These are phyloP conservation scores for Gnaphalium uliginosum DNA, from an alignment of 129 eudicot genomes.

Conservation along the genomic window DNA sequence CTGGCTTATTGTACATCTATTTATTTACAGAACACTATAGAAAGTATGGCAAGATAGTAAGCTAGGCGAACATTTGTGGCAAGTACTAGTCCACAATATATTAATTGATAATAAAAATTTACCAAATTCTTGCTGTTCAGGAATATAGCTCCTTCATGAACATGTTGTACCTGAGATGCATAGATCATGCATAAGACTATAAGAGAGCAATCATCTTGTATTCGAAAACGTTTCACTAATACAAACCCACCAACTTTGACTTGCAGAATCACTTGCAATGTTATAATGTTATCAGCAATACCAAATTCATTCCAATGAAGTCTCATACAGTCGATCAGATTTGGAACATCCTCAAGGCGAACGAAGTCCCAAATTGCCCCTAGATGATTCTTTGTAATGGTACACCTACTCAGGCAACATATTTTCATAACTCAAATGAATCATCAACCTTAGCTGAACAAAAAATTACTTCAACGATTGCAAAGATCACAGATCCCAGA, in stretches of 20 bases:
- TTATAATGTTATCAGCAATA: conserved; percentile 36
- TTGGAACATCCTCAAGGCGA: conserved; percentile 74
- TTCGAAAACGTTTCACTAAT: background rate
- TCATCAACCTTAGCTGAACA: too few relatives aligned
- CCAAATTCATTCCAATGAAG: conserved; percentile 60
- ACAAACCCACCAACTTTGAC: conserved; percentile 15
- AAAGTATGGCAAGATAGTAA: conserved; percentile 11
- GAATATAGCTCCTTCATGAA: conserved; percentile 61
- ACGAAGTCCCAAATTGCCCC: conserved; percentile 92
- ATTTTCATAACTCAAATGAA: too few relatives aligned
- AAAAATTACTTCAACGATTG: too few relatives aligned
- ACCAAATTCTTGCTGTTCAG: conserved; percentile 72
- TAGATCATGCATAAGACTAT: background rate
- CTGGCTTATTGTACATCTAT: background rate
- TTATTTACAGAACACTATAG: background rate
- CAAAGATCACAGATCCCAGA: conserved; percentile 13
- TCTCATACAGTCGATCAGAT: conserved; percentile 58
- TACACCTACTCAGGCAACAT: background rate
- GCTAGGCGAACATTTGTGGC: conserved; percentile 4
- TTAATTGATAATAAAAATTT: conserved; percentile 9
- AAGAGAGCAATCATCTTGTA: conserved; percentile 2
- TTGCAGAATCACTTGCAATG: conserved; percentile 50
- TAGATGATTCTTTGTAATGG: conserved; percentile 35
- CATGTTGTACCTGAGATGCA: conserved; percentile 36
- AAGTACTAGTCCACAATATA: background rate